Percentiles rank a stretch among this genome's conserved stretches.
These are phyloP conservation scores for Pholiota adiposa DNA, from an alignment of 1,284 basidiomycete genomes.

Conservation along the genomic window DNA sequence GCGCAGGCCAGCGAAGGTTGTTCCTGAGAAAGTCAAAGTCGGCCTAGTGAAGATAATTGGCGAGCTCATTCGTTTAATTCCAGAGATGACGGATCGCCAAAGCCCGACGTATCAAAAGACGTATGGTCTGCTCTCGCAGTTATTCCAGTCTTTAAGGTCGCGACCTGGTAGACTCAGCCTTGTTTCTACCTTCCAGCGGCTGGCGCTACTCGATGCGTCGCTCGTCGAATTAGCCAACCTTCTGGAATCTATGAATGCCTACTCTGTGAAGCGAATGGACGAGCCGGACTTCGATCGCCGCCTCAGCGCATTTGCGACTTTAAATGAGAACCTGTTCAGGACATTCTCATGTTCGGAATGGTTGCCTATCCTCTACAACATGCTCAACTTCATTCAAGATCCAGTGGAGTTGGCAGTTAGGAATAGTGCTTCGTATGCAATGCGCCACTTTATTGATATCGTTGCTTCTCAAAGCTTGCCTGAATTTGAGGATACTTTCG, in stretches of 20 bases:
- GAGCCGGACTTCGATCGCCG: slow-evolving; percentile 95
- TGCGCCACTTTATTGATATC: slow-evolving; percentile 81
- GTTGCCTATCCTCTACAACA: slow-evolving; percentile 86
- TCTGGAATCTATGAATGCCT: slow-evolving; percentile 83
- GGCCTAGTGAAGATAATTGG: slow-evolving; percentile 83
- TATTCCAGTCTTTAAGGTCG: slow-evolving; percentile 79
- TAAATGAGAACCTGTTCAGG: slow-evolving; percentile 70
- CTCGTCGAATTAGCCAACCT: slow-evolving; percentile 58
- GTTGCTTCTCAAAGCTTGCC: slow-evolving; percentile 44
- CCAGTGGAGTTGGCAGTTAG: slow-evolving; percentile 89
- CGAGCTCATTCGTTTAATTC: slow-evolving; percentile 75
- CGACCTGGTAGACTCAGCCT: slow-evolving; percentile 73
- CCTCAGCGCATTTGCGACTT: slow-evolving; percentile 72
- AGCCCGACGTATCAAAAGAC: slow-evolving; percentile 59
- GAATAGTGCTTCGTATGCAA: slow-evolving; percentile 77
- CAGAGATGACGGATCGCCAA: slow-evolving; percentile 59
- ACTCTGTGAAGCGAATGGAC: slow-evolving; percentile 80
- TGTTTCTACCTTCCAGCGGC: slow-evolving; percentile 63
- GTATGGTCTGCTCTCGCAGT: slow-evolving; percentile 70
- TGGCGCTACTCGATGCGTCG: slow-evolving; percentile 56
- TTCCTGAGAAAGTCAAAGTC: slow-evolving; percentile 89
- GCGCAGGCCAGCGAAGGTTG: slow-evolving; percentile 73
- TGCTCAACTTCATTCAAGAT: slow-evolving; percentile 89
- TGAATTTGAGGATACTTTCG: slow-evolving; percentile 61
- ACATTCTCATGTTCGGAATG: slow-evolving; percentile 67